Base-by-base conservation (phyloP, 2,329 filamentous ascomycete genomes). In the Xylaria sp. region DNA sequence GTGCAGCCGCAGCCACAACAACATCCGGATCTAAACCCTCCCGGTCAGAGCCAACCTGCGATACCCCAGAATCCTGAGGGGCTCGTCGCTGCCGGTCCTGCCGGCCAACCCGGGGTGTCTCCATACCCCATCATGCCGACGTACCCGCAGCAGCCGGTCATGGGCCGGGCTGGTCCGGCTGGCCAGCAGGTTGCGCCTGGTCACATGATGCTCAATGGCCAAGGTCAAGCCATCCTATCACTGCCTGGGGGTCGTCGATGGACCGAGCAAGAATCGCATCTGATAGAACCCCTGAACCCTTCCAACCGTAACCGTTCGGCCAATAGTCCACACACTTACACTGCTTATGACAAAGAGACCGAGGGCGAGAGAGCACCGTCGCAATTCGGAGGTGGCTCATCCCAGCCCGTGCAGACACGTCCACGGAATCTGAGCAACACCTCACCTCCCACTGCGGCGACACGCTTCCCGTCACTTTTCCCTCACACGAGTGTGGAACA, bases 181-280 rank as follows among this genome's bases (percentile, higher is more conserved):
- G 74, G 70, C 3, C 70, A 72, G 52, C 72, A 74, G 59, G 74
- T 69, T 59, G 34, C 58, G 20, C 73, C 66, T 15, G 67, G 64
- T 32, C 76, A 75, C 48, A 71, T 73, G 67, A 70, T 68, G 48
- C 34, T 73, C 61, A 72, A 73, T 23, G 72, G 71, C 23, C 70
- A 70, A 32, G 68, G 71, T 39, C 77, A 77, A 44, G 68, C 72
- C n/a, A 73, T 77, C 48, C 75, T 75, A 41, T 70, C 82, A 25
- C 82, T 82, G 32, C 82, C 82, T n/a, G 83, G 82, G 0, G 73
- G 76, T 32, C 80, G 81, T 7, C 68, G 65, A 20, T 89, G 87
- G 87, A 86, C 84, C 59, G 77, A 87, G 6, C 82, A 88, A 70
- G 86, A 88, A 77, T 89, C 87, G 10, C 82, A 86, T 67, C 79